Evolutionary conservation across 2,329 filamentous ascomycete genomes (phyloP), one percentile per base, ranked within the genome.

Genomic region (Teratosphaeria pseudoeucalypti): DNA sequence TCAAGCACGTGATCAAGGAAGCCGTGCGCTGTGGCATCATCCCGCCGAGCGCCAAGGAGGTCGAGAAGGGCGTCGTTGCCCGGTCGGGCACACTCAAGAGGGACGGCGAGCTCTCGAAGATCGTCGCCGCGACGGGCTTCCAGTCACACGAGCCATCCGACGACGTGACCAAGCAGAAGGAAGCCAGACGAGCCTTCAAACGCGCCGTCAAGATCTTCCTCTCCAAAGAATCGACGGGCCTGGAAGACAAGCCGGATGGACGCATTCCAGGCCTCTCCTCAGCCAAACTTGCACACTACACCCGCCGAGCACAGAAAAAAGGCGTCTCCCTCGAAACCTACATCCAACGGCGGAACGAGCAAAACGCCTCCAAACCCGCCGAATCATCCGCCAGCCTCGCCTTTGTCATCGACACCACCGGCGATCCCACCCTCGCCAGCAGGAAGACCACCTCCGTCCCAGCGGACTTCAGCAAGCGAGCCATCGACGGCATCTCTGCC

Each of bases 281-380:
- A 1, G 60, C 67, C 19, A 72, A 76, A 58, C 66, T 65, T 23
- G 61, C 62, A 10, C 59, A 68, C 14, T 75, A 74, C 64, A 67
- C 67, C 37, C 58, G 66, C 16, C 70, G 73, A 34, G 75, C 75
- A 1, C 66, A 65, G 0, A 67, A 65, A 19, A 77, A 77, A 63
- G 68, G 70, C 12, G 68, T 76, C 52, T 67, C 71, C 0, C 63
- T 77, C 6, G 71, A 76, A 47, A 64, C 66, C 14, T 77, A 70
- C 52, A 58, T 65, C n/a, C 49, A 57, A 27, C 56, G 63, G 4
- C 59, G 64, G 19, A 61, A 66, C 19, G 61, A 65, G 43, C 68
- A 66, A 47, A 62, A 60, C 16, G 37, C 32, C n/a, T 7, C 55
- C 14, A 26, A 37, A 11, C 5, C 14, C 12, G 43, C 29, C 3